These are phyloP conservation scores for Phytophthora aleatoria DNA, from an alignment of 352 stramenopile species.

Conservation along the genomic window DNA sequence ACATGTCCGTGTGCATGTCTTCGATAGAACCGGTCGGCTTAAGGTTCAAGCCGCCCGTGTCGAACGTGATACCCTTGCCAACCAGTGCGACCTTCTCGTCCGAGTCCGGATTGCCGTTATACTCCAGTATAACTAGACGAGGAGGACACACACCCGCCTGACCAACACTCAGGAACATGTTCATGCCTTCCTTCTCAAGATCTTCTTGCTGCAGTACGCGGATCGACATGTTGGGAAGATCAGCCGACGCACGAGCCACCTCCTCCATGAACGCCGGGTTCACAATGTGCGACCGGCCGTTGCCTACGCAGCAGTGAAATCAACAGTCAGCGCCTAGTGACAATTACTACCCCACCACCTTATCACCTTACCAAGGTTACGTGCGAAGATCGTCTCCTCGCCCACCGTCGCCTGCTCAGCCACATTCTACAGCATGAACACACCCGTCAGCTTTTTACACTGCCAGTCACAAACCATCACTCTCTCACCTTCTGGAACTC, in stretches of 20 bases:
- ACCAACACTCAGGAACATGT: constrained; percentile 87
- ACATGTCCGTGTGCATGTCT: constrained; percentile 94
- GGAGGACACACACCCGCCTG: constrained; percentile 73
- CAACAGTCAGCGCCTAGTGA: neutral
- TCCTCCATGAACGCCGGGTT: constrained; percentile 85
- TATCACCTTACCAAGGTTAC: constrained; percentile 63
- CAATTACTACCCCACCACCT: neutral
- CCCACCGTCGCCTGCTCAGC: constrained; percentile 67
- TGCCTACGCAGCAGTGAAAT: constrained; percentile 37
- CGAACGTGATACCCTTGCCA: constrained; percentile 95
- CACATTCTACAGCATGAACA: constrained; percentile 44
- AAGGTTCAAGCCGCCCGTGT: constrained; percentile 95
- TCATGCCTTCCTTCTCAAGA: constrained; percentile 78
- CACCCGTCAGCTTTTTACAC: constrained; percentile 1
- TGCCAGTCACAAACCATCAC: neutral
- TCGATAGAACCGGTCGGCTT: constrained; percentile 92
- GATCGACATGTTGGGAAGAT: constrained; percentile 82
- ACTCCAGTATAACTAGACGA: constrained; percentile 87
- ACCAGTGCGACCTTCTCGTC: constrained; percentile 85
- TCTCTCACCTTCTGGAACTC: constrained; percentile 62
- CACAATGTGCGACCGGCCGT: constrained; percentile 80
- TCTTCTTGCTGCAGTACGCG: constrained; percentile 81
- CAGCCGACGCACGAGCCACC: constrained; percentile 60
- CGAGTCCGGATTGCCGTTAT: constrained; percentile 67
- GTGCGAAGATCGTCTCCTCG: constrained; percentile 86